Evolutionary conservation across 1,139 yeast species (phyloP), one percentile per base, ranked within the genome.

Genomic region (Yamadazyma dendronema): DNA sequence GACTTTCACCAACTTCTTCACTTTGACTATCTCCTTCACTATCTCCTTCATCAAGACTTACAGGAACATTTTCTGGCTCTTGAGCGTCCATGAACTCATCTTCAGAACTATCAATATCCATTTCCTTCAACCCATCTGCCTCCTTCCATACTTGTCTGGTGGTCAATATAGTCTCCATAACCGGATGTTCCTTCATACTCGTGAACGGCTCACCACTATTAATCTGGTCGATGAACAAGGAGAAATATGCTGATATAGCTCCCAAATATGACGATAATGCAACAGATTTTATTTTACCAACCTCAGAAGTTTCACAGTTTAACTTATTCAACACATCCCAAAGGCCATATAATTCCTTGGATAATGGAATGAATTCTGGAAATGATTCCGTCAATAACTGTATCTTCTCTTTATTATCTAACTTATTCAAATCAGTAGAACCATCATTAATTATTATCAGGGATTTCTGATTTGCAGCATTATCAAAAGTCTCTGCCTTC

Each of bases 121-220:
- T 12, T 31, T 19, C 38, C 38, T 4, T 36, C 40, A 83, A 56
- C 40, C 65, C 78, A 35, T 58, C 69, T 3, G 88, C 90, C 50
- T 83, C 90, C 56, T 94, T 76, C 96, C 97, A 90, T n/a, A 85
- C 74, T 56, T 89, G 96, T 48, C 94, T 74, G 3, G 92, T 73
- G 38, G 84, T 80, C 41, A 90, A 67, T 31, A 90, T 83, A 23
- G 84, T 75, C 52, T 86, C 90, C 96, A 90, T 89, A 2, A 90
- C 84, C 2, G 92, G 86, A 49, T 84, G 90, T 40, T 86, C 94
- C 51, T 85, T 88, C 83, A 90, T 79, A 22, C 82, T 70, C 24
- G 57, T 43, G 51, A 82, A 80, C 7, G 72, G 71, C 37, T 80
- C 84, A 4, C 72, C 77, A 29, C 68, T 67, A 29, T 67, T 67